Base-by-base conservation (phyloP, 805 yeast species). In the Yarrowia yakushimensis region DNA sequence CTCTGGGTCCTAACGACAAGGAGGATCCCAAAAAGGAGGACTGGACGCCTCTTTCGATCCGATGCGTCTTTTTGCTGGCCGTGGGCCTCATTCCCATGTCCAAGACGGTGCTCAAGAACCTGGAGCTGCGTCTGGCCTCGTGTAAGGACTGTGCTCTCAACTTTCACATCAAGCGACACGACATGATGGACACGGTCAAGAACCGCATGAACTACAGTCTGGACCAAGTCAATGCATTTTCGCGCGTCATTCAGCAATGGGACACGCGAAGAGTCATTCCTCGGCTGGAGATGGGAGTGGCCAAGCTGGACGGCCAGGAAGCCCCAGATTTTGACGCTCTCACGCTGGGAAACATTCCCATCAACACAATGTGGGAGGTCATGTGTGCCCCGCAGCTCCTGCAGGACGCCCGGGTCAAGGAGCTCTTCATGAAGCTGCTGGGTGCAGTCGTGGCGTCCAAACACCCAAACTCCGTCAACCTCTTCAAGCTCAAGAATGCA, bases 351-450 rank as follows among this genome's bases (percentile, higher is more conserved):
- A n/a, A 11, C 12, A 41, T 39, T 30, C 9, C 48, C 22, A 55
- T 55, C 22, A 41, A 39, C 46, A 41, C 61, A 36, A 39, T 41
- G 61, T 55, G 61, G 61, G 61, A 55, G 11, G 36, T 39, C 37
- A 27, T 55, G 61, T 55, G 43, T 7, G 48, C 28, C 5, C 61
- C 61, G 3, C 39, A 37, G 10, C 37, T 39, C n/a, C 1, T 55
- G 39, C 46, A 41, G 17, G 48, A 39, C 12, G 48, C 34, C 2
- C 17, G 23, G 6, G 22, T 55, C 15, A 27, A 28, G 30, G 37
- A 39, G 23, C 34, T 39, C 31, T 55, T 55, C 28, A 37, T 27
- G 48, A 39, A 41, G 11, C 36, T 55, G 13, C 11, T 55, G 48
- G 3, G 28, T 8, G 48, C 48, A 4, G 30, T 55, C 5, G 39